Evolutionary conservation across 2,329 filamentous ascomycete genomes (phyloP), one percentile per base, ranked within the genome.

Genomic region (Aspergillus felis): DNA sequence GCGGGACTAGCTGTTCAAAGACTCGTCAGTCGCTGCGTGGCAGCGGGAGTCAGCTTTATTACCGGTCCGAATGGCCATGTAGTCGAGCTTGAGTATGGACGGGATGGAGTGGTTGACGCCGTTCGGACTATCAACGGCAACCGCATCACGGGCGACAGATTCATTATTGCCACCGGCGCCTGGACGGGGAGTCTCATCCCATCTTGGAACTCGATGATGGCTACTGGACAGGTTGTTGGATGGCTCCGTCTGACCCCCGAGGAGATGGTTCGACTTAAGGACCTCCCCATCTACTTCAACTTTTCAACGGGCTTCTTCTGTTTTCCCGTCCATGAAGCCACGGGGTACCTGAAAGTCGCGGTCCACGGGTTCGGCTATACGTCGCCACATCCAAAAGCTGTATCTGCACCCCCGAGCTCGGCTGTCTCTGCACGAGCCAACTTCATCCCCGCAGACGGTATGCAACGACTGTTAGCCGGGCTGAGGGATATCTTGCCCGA

Each of bases 181-280:
- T 96, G 92, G 92, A 90, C 88, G 1, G 84, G 87, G 2, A 81
- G 83, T 1, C 79, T 96, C 12, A 75, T 96, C 52, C 87, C 94
- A 67, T 78, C 95, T 0, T 79, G 85, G 54, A 90, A 90, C 28
- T 83, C 89, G 42, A 86, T 86, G 53, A 82, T 87, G 57, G 88
- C 91, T 1, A 92, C 90, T 0, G 92, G 89, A 9, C 92, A 96
- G 67, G 82, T 84, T 0, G 71, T 96, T 9, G 87, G 82, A 22
- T 96, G 93, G 74, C 75, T 95, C 60, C 80, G 86, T 57, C 79
- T 96, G 59, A 88, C 84, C 0, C 74, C 82, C 1, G 81, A 82
- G 8, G 92, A 96, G 73, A 83, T 90, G 70, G 76, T 78, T 20
- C 70, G 72, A 2, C 78, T 95, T 8, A 78, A 78, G 38, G 76